phyloP scores from a whole-genome alignment of 495 filamentous ascomycete species.

The Neurospora sp. region DNA sequence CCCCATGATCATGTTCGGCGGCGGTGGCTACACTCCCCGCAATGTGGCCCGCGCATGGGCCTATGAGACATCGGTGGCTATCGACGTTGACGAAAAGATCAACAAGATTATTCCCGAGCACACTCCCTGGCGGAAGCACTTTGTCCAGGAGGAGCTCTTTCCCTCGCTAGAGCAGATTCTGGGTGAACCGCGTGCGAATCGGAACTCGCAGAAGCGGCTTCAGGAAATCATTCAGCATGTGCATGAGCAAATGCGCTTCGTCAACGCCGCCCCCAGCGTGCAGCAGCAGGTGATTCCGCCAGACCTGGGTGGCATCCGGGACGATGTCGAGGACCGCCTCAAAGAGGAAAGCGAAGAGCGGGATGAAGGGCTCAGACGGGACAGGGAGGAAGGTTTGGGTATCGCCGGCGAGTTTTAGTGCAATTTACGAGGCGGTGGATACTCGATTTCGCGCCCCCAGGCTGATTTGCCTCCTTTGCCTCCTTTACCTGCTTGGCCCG shows the following conservation, averaged over 20 bases:
- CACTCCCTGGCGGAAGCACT: slow-evolving; percentile 69
- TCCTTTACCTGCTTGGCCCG: neutral
- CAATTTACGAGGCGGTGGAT: neutral
- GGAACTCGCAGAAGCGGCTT: slow-evolving; percentile 68
- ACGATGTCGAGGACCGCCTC: slow-evolving; percentile 69
- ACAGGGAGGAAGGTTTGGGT: slow-evolving; percentile 32
- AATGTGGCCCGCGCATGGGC: slow-evolving; percentile 96
- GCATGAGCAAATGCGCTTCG: slow-evolving; percentile 76
- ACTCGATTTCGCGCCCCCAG: neutral
- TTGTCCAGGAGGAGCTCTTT: slow-evolving; percentile 74
- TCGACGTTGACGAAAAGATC: slow-evolving; percentile 61
- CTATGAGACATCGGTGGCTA: slow-evolving; percentile 85
- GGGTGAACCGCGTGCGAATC: slow-evolving; percentile 53
- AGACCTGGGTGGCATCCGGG: slow-evolving; percentile 60
- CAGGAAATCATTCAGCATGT: slow-evolving; percentile 62
- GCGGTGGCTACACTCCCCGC: slow-evolving; percentile 93
- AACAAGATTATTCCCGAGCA: slow-evolving; percentile 61
- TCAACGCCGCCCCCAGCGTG: slow-evolving; percentile 76
- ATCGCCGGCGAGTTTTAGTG: slow-evolving; percentile 29
- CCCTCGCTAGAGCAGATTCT: slow-evolving; percentile 61
- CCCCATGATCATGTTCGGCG: slow-evolving; percentile 82
- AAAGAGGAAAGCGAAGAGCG: slow-evolving; percentile 56
- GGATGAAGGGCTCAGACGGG: slow-evolving; percentile 39
- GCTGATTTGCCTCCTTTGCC: neutral
- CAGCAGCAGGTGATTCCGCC: slow-evolving; percentile 74